Conservation (phyloP, 179 eudicot genomes). For the Heliamphora pulchella region DNA sequence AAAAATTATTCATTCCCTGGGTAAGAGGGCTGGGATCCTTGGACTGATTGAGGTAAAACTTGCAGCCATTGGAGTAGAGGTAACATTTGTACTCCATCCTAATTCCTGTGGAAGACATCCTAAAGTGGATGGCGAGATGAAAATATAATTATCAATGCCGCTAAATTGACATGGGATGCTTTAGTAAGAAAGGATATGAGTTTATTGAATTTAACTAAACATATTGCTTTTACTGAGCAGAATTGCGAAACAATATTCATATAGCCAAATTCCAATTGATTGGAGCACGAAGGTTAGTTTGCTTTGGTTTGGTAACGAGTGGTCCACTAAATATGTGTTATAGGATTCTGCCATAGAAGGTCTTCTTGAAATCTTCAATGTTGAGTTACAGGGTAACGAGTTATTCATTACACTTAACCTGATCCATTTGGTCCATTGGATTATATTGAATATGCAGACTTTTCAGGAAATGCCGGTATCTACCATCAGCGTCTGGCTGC, state of each 20-base stretch:
- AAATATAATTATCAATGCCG: not conserved
- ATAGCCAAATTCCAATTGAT: no score
- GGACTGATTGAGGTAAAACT: not conserved
- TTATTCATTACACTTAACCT: not conserved
- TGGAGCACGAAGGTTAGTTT: no score
- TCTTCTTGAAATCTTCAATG: not conserved
- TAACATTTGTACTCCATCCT: not conserved
- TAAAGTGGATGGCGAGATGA: not conserved
- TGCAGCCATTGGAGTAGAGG: constrained; percentile 1
- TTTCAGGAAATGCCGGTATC: not conserved
- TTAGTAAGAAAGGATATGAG: no score
- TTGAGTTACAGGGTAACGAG: not conserved
- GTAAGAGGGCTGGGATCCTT: not conserved
- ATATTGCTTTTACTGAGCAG: no score
- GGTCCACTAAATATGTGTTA: not conserved
- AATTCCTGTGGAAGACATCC: not conserved
- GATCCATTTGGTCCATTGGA: not conserved
- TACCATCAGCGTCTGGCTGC: not conserved
- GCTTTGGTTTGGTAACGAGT: no score
- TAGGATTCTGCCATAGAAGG: not conserved
- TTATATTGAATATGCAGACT: not conserved
- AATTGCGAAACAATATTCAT: no score
- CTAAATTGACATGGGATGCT: no score
- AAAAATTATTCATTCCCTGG: no score
- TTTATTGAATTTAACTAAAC: no score